phyloP scores from a whole-genome alignment of 2,329 filamentous ascomycete genomes.

The Calonectria hawksworthii region DNA sequence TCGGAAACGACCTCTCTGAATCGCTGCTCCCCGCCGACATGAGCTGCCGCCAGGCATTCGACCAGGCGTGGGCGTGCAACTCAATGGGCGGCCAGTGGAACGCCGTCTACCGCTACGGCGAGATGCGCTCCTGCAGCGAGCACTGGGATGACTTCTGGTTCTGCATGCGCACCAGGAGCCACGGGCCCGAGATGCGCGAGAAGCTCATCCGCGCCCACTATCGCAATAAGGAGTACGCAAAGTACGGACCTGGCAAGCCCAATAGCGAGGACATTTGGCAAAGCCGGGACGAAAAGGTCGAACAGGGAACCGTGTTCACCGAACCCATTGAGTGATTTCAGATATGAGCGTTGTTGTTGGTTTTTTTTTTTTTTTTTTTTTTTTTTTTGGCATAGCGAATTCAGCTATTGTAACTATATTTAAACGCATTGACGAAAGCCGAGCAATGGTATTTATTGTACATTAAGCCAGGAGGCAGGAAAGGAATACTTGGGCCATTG shows the following conservation, averaged over 20 bases:
- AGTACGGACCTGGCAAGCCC: constrained; percentile 72
- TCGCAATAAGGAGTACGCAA: constrained; percentile 73
- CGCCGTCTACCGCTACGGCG: constrained; percentile 89
- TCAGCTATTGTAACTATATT: background rate
- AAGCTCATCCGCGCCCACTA: constrained; percentile 77
- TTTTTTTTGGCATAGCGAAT: background rate
- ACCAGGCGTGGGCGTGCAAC: constrained; percentile 94
- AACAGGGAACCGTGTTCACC: constrained; percentile 61
- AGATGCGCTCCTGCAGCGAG: constrained; percentile 81
- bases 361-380: background rate
- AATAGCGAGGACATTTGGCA: constrained; percentile 96
- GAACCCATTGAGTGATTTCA: constrained; percentile 53
- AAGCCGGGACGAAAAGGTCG: constrained; percentile 74
- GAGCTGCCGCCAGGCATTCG: constrained; percentile 92
- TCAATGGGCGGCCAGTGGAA: constrained; percentile 92
- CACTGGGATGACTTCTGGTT: constrained; percentile 98
- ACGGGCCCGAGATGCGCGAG: constrained; percentile 70
- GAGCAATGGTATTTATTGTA: background rate
- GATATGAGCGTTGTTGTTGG: background rate
- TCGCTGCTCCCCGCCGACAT: constrained; percentile 84
- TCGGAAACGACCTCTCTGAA: constrained; percentile 68
- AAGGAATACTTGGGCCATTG: background rate
- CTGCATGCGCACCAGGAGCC: constrained; percentile 88
- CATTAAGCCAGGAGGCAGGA: background rate
- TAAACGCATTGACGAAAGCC: background rate